Evolutionary conservation across 2,329 filamentous ascomycete species (phyloP), one percentile per base, ranked within the genome.

Genomic region (Verticillium alfalfae): DNA sequence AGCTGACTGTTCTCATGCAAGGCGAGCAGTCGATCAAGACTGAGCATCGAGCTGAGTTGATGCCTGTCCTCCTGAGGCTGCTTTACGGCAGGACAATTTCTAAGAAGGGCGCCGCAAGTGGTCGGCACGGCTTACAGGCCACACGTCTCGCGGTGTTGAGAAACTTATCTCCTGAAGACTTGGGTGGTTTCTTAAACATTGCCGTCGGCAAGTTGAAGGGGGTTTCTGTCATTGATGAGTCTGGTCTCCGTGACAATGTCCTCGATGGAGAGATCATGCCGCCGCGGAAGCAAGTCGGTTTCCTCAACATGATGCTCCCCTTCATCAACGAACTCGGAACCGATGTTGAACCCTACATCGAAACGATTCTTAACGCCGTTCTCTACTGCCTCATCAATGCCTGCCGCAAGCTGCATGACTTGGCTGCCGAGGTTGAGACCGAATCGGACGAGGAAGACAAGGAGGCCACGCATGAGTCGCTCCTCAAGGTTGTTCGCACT

Each of bases 51-150:
- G 70, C 78, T 3, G 84, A 87, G 56, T 76, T 97, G 39, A 91
- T 98, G 82, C 94, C 95, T 1, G 86, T 99, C 5, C 81, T 99
- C 34, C 83, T 99, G 38, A 86, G 93, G 57, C 77, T 99, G 38
- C 80, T 99, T 2, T 99, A 98, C 72, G 95, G 95, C 49, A 88
- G 92, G 66, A 88, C 94, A 56, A 92, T 98, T 59, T 89, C 91
- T 18, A 89, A 92, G 68, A 91, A 91, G 69, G 91, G 91, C 18
- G 84, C 85, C 34, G 85, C 87, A 18, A 92, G 90, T 66, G 91
- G 91, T 13, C 89, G 89, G 65, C 88, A 92, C 69, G 92, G 92
- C 1, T 87, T 97, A 70, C 88, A 93, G 66, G 88, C 90, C 3
- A 92, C 91, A 62, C 84, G 95, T 66, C 84, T 98, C 60, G 88